Base-by-base conservation (phyloP, 2,329 filamentous ascomycete genomes). In the Colletotrichum caudatum region DNA sequence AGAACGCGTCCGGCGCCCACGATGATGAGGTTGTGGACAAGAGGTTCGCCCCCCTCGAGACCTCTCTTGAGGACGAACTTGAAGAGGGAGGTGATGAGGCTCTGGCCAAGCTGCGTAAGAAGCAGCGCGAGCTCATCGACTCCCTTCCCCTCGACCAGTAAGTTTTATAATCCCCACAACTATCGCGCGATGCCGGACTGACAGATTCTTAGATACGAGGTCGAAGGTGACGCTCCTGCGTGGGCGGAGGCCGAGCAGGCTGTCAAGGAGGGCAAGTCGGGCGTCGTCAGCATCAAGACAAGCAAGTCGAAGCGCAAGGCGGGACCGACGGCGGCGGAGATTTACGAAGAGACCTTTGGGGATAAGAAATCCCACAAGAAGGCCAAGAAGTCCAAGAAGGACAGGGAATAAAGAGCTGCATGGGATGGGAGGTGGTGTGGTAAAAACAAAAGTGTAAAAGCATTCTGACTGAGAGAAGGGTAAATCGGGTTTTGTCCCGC, bases 101-200 rank as follows among this genome's bases (percentile, higher is more conserved):
- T 35, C 82, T 94, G 73, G 86, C 85, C 59, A 90, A 89, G 71
- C 84, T 97, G 77, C 89, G 89, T 75, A 91, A 93, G 81, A 93
- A 95, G 82, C 94, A 97, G 81, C 90, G 92, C 76, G 93, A 94
- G 75, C 85, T 98, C 75, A 97, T 98, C 77, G 93, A 98, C 84
- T 92, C 94, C 74, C 84, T 98, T 73, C 95, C 95, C 56, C 86
- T 98, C 64, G 94, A 97, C 77, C 91, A 93, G 90, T 95, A 87
- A 88, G 91, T 83, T 68, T 5, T 1, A 3, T 1, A 4, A 54
- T 0, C 35, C 11, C 18, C 2, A 12, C 35, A 23, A 64, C n/a
- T 20, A 11, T 58, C 8, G 44, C 16, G 56, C 46, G 62, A 63
- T 64, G 74, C 23, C 50, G 57, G 48, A 60, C 60, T 76, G 64